Evolutionary conservation across 2,329 filamentous ascomycete species (phyloP), one percentile per base, ranked within the genome.

Genomic region (Cyphellophora europaea): DNA sequence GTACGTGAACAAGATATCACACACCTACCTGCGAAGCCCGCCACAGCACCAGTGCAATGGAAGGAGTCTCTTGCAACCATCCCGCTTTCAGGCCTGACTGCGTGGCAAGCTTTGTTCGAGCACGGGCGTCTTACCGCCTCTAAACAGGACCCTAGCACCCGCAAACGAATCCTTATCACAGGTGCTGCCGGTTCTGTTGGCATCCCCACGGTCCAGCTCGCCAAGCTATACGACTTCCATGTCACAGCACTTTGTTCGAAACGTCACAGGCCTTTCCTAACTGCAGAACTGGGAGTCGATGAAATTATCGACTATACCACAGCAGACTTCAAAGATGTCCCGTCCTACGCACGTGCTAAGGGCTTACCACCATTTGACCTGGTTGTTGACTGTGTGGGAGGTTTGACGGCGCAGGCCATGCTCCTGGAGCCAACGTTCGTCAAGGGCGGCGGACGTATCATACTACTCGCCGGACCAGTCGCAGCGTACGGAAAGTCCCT

Each of bases 31-130:
- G 17, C 15, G 6, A 10, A 11, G 5, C 21, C 32, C 11, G 52
- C 58, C 10, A 46, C 51, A 19, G 61, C 59, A 33, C 59, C 59
- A 10, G 19, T 62, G 17, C 53, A 57, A 33, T 43, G 35, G 35
- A 13, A 38, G 11, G 38, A 35, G 21, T 19, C 13, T 15, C 57
- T 57, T 2, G 53, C 55, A 5, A 53, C 59, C 3, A 49, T 65
- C 8, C 59, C 61, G 0, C 42, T 61, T 4, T 53, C 57, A 2
- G 55, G 51, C 5, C 49, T 65, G 34, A 62, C 57, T 18, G 62
- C 57, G 6, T 65, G 59, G 57, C 58, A 63, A 45, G 58, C 56
- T 3, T 46, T 64, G 17, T 63, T 62, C 40, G 47, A 40, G 11
- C 53, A 61, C 39, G 57, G 53, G 5, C 48, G 47, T 3, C 43